Base-by-base conservation (phyloP, 1,284 basidiomycete species). In the Singerocomus inundabilis region DNA sequence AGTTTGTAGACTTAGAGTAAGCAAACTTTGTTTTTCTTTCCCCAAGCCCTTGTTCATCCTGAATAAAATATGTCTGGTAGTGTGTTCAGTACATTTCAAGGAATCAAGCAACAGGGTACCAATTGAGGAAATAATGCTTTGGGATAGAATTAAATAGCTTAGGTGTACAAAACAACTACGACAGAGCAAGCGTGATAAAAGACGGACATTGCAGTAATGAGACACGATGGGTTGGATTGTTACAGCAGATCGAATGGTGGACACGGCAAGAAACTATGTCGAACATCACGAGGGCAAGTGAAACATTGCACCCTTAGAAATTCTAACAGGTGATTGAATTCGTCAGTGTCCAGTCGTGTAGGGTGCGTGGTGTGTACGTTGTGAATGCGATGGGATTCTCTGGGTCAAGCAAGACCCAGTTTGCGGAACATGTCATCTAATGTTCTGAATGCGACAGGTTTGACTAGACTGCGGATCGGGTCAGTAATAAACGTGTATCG, bases 361-460 rank as follows among this genome's bases (percentile, higher is more conserved):
- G 40, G 40, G 36, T 46, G 26, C 28, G 35, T 13, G 37, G 16
- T 41, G 39, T 55, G 21, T 64, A 61, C 41, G 47, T 39, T 46
- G 42, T 48, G 25, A 37, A 51, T 63, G 53, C 42, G 35, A 45
- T 51, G 43, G 18, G 24, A 4, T 37, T 37, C 28, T 32, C 31
- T 28, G 36, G 35, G 43, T 76, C 67, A 82, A 63, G 77, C 72
- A 32, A 88, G 75, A 24, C 86, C 85, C 36, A 91, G 72, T 67
- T 82, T 89, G 55, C 81, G 81, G 69, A 95, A 93, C 77, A 93
- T 88, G 49, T 85, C 79, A 55, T 93, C 87, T 26, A 94, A 70
- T n/a, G 86, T 92, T 63, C 88, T 90, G 72, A 96, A 89, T 12
- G 89, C 90, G 21, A 96, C 92, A 13, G 93, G 93, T 68, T 96